Base-by-base conservation (phyloP, 176 grass and related monocot genomes). In the Phragmites australis region DNA sequence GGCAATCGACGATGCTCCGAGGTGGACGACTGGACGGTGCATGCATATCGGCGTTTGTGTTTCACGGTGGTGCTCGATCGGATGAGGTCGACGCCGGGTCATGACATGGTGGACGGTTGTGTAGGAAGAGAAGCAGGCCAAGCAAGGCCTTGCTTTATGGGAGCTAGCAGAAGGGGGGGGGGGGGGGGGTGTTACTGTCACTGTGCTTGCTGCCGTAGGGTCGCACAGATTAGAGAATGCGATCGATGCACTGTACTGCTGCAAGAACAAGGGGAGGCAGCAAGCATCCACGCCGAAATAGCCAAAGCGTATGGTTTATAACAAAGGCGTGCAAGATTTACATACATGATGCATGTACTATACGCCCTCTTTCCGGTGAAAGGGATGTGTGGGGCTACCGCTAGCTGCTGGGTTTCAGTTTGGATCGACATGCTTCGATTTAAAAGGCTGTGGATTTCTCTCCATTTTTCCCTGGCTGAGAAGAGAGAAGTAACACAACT, bases 371-470 rank as follows among this genome's bases (percentile, higher is more conserved):
- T 82, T 61, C 55, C 10, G 10, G 65, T 25, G 45, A 82, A 70
- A 77, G 54, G 54, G 79, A 82, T 44, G 46, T 37, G 32, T 37
- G 63, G 32, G 16, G 23, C 15, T 8, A 5, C 21, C 10, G 2
- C 23, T 62, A 53, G 21, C 23, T 61, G 46, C 42, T 65, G 34
- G 43, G 62, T 62, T 69, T 48, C 63, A 29, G 48, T 47, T 53
- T 81, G 51, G 61, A 65, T 81, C 60, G 49, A 75, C 60, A 50
- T 84, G 64, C 52, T 84, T 84, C 52, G 26, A 67, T 76, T 62
- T 52, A 42, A 52, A 52, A 42, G 45, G 34, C 25, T 4, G 63
- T 42, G 40, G 11, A 13, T 21, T 68, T 68, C 31, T 25, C 32
- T 65, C 34, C 16, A 2, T 26, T 70, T 48, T 18, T 30, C 19